phyloP scores from a whole-genome alignment of 2,329 filamentous ascomycete genomes.

The Fusarium anguioides region DNA sequence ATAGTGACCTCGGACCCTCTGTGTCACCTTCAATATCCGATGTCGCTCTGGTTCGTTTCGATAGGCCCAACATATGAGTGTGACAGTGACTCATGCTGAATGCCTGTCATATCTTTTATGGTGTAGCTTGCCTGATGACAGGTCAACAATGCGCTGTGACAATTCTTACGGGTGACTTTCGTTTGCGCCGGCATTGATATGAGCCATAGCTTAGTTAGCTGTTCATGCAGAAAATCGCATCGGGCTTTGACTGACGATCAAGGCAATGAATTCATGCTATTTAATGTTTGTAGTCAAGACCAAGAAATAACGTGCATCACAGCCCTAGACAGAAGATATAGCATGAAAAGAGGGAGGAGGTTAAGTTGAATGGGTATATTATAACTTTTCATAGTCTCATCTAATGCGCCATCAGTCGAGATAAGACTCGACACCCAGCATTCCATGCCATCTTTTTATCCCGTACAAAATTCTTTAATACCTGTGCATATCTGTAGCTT shows the following conservation, averaged over 20 bases:
- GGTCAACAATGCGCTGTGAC: not conserved
- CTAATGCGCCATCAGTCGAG: constrained; percentile 32
- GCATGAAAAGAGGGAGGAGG: too few relatives aligned
- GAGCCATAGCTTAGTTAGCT: not conserved
- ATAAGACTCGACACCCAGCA: constrained; percentile 17
- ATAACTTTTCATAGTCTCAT: constrained; percentile 44
- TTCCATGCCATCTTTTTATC: constrained; percentile 8
- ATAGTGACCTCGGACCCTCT: not conserved
- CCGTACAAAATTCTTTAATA: constrained; percentile 1
- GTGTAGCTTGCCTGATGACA: too few relatives aligned
- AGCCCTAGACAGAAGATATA: too few relatives aligned
- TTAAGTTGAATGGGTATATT: constrained; percentile 44
- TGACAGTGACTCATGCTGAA: not conserved
- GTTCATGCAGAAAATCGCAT: not conserved
- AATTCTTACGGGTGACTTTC: too few relatives aligned
- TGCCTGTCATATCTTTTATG: too few relatives aligned
- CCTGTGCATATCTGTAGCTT: constrained; percentile 19
- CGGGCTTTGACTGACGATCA: not conserved
- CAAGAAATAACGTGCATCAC: not conserved
- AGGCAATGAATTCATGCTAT: not conserved
- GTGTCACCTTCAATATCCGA: not conserved
- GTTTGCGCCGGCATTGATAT: not conserved
- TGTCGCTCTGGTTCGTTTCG: not conserved
- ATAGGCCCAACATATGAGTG: not conserved
- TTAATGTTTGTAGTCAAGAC: not conserved